Base-by-base conservation (phyloP, 2,329 filamentous ascomycete species). In the Cladorrhinum sp. region DNA sequence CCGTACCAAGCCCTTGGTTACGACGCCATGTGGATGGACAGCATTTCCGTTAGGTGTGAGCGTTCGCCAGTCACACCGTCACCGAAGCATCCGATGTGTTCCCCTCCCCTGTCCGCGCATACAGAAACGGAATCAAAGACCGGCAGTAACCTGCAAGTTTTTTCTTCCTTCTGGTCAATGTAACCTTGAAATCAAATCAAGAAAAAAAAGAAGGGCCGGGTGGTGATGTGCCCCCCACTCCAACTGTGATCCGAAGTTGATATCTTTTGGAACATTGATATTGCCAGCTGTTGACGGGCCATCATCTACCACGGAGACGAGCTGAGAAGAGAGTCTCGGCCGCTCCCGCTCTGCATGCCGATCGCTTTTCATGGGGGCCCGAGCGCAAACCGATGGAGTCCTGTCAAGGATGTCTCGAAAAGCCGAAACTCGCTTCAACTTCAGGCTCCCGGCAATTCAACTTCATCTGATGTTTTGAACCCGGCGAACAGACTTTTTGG, bases 391-490 rank as follows among this genome's bases (percentile, higher is more conserved):
- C 51, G 62, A 18, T 56, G 64, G 63, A 53, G 55, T 16, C 45
- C 52, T 58, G 53, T 59, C 60, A 18, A 62, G 59, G 62, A 66
- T 64, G 65, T 67, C 66, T 57, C 66, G 65, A 62, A 60, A 50
- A 57, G 65, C 64, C 72, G 74, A 77, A 76, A 76, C 74, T 75
- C 74, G 73, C 73, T 76, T 75, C 60, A 65, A 64, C 70, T 69
- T 72, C 73, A 74, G 63, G 63, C 65, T 70, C 73, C 74, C 75
- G 74, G 68, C 71, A 62, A 62, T 56, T 45, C 53, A 64, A 58
- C 52, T 62, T 58, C 60, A 55, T 56, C 53, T 56, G 32, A 56
- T 56, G 53, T 48, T 56, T 56, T n/a, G 49, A 45, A 45, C 41
- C 41, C 8, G 41, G 41, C 41, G 41, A 45, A 45, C 41, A 45